Percentiles rank a stretch among this genome's conserved stretches.
Evolutionary conservation across 768 basidiomycete genomes (phyloP).

Genomic region (Cubamyces sp.): DNA sequence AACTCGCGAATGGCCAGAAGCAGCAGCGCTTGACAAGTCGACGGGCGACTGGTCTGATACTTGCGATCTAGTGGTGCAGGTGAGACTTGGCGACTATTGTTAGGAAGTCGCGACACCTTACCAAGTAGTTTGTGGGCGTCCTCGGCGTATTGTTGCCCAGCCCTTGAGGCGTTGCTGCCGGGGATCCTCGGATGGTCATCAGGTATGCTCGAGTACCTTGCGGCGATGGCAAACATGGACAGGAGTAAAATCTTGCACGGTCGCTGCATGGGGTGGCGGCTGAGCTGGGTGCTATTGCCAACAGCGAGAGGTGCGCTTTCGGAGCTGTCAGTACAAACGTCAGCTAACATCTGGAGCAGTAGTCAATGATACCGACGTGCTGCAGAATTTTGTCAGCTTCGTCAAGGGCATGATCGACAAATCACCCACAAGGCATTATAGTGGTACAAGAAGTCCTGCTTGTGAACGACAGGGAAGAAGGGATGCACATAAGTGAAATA

Average conservation of each 20-base stretch:
- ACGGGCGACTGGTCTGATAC: conserved; percentile 68
- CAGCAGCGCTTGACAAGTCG: conserved; percentile 81
- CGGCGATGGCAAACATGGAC: conserved; percentile 81
- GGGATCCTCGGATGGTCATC: conserved; percentile 44
- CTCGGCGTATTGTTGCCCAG: conserved; percentile 64
- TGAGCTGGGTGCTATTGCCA: neutral
- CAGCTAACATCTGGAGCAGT: neutral
- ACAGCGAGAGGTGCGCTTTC: neutral
- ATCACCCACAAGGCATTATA: conserved; percentile 37
- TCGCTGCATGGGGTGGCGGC: conserved; percentile 44
- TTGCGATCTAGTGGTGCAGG: conserved; percentile 49
- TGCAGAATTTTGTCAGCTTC: neutral
- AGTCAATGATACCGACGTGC: conserved; percentile 1
- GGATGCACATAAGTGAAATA: conserved; percentile 89
- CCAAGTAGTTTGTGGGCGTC: conserved; percentile 68
- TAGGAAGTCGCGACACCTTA: conserved; percentile 33
- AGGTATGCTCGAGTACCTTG: conserved; percentile 63
- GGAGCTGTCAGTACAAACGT: neutral
- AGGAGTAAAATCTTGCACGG: conserved; percentile 72
- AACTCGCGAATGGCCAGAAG: conserved; percentile 84
- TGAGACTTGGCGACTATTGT: too few relatives aligned
- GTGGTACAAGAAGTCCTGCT: conserved; percentile 66
- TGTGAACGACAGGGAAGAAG: conserved; percentile 80
- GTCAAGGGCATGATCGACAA: neutral
- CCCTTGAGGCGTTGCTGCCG: conserved; percentile 65